Evolutionary conservation across 169 alveolate genomes (phyloP), one percentile per base, ranked within the genome.

Genomic region (Babesia bovis): DNA sequence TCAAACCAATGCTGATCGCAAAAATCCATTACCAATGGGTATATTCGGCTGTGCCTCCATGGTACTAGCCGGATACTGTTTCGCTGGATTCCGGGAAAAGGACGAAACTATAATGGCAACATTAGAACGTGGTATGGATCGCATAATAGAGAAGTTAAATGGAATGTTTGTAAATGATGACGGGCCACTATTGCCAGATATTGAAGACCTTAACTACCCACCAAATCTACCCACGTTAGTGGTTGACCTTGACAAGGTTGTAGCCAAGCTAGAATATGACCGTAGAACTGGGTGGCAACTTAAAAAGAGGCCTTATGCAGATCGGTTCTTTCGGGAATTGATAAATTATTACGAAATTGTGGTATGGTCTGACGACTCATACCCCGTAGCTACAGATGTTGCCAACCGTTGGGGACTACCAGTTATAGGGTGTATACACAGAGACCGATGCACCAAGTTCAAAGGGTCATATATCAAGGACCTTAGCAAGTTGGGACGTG

Each of bases 291-390:
- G 97, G 17, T 94, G 97, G 96, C 90, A 89, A 53, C 92, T 92
- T 41, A 77, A 92, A 58, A 94, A 94, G 73, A 89, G 98, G 25
- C 98, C 98, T 21, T 95, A 94, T 45, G 96, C 95, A 30, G 97
- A 94, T 66, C 45, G 78, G 41, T 94, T 95, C 83, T 90, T 95
- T 69, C 77, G 84, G 50, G 95, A 90, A 33, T 75, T 95, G 49
- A 63, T 90, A 13, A 83, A 95, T 74, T 95, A 93, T 84, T 95
- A 86, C 72, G 98, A 95, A 70, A 89, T 95, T 7, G 98, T 95
- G 21, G 82, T 95, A 2, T 95, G 97, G 98, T 92, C 96, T 26
- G 97, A 94, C 47, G 98, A 93, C 47, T 45, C 85, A 38, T 90
- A 87, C 49, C 97, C 97, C 1, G 87, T 90, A 1, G 97, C 97